Conservation (phyloP, 805 yeast species). For the Lipomyces chichibuensis region DNA sequence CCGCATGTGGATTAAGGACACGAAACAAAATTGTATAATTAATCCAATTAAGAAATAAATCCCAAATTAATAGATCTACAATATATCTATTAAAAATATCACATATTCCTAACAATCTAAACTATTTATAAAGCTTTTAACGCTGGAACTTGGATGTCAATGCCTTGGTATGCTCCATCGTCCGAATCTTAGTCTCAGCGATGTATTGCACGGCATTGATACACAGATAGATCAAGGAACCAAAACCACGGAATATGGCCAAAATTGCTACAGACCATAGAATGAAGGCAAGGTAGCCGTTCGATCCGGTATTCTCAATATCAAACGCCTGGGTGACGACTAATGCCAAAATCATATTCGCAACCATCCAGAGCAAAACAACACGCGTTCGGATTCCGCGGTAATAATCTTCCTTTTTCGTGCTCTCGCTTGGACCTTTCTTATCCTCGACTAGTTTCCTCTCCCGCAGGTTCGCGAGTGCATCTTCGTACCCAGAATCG, state of each 20-base stretch:
- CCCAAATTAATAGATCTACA: background rate
- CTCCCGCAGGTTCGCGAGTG: constrained; percentile 68
- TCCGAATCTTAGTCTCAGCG: constrained; percentile 30
- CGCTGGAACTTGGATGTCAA: constrained; percentile 22
- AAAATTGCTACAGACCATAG: constrained; percentile 91
- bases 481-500: constrained; percentile 78
- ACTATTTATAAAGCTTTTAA: background rate
- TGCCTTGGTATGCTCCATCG: constrained; percentile 24
- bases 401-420: constrained; percentile 74
- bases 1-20: background rate
- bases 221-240: constrained; percentile 71
- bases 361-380: constrained; percentile 90
- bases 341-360: constrained; percentile 81
- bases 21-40: background rate
- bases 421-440: constrained; percentile 45
- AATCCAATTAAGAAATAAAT: background rate
- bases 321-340: constrained; percentile 81
- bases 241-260: constrained; percentile 78
- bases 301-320: constrained; percentile 65
- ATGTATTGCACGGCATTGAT: constrained; percentile 45
- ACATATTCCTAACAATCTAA: background rate
- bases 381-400: constrained; percentile 93
- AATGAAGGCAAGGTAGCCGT: constrained; percentile 67
- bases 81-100: background rate
- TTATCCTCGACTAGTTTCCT: constrained; percentile 48